These are phyloP conservation scores for Cladosporium sp. DNA, from an alignment of 2,329 filamentous ascomycete genomes.

Conservation along the genomic window DNA sequence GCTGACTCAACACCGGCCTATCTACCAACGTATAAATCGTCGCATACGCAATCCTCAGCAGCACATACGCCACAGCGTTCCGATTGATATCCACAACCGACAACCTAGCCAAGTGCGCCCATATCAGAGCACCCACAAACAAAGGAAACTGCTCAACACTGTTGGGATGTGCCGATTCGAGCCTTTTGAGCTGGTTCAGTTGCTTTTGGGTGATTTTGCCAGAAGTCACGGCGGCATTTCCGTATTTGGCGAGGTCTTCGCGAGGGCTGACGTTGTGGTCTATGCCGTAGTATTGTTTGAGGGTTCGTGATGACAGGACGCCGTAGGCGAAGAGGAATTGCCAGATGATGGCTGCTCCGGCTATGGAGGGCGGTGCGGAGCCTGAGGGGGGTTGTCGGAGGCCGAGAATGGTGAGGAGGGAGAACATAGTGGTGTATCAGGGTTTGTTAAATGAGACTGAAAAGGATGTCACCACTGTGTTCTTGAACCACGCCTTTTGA, in stretches of 20 bases:
- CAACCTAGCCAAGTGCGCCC: constrained; percentile 39
- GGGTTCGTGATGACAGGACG: constrained; percentile 39
- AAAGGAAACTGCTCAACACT: constrained; percentile 41
- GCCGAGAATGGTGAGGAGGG: background rate
- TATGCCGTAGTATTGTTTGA: constrained; percentile 40
- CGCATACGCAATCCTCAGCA: constrained; percentile 39
- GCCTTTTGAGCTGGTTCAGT: constrained; percentile 40
- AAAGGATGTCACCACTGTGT: too few relatives aligned
- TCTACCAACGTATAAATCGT: constrained; percentile 39
- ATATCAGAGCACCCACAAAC: constrained; percentile 35
- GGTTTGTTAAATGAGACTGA: too few relatives aligned
- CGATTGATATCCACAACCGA: constrained; percentile 34
- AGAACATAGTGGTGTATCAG: too few relatives aligned
- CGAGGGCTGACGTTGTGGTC: constrained; percentile 47
- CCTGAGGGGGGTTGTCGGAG: background rate
- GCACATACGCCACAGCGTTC: constrained; percentile 37
- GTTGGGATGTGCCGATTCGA: constrained; percentile 45
- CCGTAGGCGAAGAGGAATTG: constrained; percentile 44
- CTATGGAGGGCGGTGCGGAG: background rate
- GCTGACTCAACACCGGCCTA: constrained; percentile 30
- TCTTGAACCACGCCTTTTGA: too few relatives aligned
- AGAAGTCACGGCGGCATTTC: constrained; percentile 29
- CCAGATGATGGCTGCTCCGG: constrained; percentile 18
- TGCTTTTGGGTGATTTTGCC: constrained; percentile 41
- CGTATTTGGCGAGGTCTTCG: constrained; percentile 44